These are phyloP conservation scores for Flaveria brownii DNA, from an alignment of 129 eudicot genomes.

Conservation along the genomic window DNA sequence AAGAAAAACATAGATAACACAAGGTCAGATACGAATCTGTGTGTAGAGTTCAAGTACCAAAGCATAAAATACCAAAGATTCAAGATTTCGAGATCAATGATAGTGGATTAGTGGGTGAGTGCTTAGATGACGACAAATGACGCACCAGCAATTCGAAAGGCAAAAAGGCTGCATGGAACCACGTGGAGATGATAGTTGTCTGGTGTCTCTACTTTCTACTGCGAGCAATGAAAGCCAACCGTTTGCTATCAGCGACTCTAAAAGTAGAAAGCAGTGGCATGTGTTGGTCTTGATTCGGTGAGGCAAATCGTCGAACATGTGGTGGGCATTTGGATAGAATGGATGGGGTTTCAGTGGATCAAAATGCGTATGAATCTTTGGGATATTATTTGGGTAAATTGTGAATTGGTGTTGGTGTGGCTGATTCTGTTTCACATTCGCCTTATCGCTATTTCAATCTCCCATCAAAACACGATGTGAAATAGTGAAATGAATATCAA, in stretches of 20 bases:
- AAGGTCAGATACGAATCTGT: not conserved
- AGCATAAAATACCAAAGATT: slow-evolving; percentile 2
- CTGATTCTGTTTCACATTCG: slow-evolving; percentile 36
- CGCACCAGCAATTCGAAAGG: slow-evolving; percentile 15
- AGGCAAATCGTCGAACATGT: slow-evolving; percentile 41
- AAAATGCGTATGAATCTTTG: slow-evolving; percentile 31
- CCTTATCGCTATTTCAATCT: slow-evolving; percentile 33
- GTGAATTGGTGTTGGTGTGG: slow-evolving; percentile 26
- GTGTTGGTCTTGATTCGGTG: not conserved
- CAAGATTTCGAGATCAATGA: slow-evolving; percentile 34
- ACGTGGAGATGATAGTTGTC: slow-evolving; percentile 31
- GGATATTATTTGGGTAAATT: slow-evolving; percentile 13
- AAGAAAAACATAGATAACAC: not conserved
- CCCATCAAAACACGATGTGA: not conserved
- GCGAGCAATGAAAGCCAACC: slow-evolving; percentile 27
- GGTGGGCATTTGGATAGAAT: slow-evolving; percentile 48
- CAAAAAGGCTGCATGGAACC: slow-evolving; percentile 20
- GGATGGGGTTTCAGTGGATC: slow-evolving; percentile 77
- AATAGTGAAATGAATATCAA: not conserved
- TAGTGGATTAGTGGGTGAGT: slow-evolving; percentile 35
- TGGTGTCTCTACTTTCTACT: slow-evolving; percentile 17
- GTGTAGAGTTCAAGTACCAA: slow-evolving; percentile 2
- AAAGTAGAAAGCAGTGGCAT: slow-evolving; percentile 13
- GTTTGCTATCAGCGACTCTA: slow-evolving; percentile 23
- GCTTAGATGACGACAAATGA: slow-evolving; percentile 18